Conservation (phyloP, 129 eudicot genomes). For the Helianthus tuberosus region DNA sequence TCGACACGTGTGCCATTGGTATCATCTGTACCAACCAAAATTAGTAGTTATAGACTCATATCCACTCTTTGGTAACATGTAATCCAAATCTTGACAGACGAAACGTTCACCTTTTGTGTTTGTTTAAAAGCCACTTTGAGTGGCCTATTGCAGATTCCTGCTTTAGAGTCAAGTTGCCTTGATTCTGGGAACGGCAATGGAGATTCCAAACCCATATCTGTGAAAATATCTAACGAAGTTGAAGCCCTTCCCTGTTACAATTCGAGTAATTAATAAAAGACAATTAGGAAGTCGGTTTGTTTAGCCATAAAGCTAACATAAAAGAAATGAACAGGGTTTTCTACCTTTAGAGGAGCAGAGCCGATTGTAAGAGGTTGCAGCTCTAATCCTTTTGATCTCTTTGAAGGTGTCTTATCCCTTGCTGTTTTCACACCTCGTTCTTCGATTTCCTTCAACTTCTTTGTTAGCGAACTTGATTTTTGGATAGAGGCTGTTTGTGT, state of each 20-base stretch:
- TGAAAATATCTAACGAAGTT: conserved; percentile 33
- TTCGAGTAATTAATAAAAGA: conserved; percentile 12
- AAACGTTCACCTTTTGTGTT: conserved; percentile 38
- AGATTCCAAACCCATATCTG: conserved; percentile 36
- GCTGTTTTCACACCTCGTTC: conserved; percentile 26
- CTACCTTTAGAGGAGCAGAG: conserved; percentile 27
- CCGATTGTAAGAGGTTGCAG: conserved; percentile 20
- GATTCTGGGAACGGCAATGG: conserved; percentile 43
- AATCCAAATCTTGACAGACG: not conserved
- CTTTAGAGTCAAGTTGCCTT: conserved; percentile 24
- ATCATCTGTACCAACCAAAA: conserved; percentile 55
- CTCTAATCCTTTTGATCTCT: conserved; percentile 26
- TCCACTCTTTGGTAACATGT: not conserved
- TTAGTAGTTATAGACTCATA: conserved; percentile 10
- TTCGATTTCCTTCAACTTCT: conserved; percentile 36
- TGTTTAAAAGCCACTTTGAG: conserved; percentile 35
- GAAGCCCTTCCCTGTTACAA: conserved; percentile 37
- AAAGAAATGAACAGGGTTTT: not conserved
- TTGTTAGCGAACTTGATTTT: conserved; percentile 22
- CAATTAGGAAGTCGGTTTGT: conserved; percentile 4
- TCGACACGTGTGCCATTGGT: conserved; percentile 64
- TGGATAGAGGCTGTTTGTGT: conserved; percentile 30
- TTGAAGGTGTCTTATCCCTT: conserved; percentile 33
- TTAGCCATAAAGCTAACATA: conserved; percentile 9
- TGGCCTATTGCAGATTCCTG: conserved; percentile 40